Evolutionary conservation across 768 basidiomycete genomes (phyloP).

Genomic region (Termitomyces sp.): DNA sequence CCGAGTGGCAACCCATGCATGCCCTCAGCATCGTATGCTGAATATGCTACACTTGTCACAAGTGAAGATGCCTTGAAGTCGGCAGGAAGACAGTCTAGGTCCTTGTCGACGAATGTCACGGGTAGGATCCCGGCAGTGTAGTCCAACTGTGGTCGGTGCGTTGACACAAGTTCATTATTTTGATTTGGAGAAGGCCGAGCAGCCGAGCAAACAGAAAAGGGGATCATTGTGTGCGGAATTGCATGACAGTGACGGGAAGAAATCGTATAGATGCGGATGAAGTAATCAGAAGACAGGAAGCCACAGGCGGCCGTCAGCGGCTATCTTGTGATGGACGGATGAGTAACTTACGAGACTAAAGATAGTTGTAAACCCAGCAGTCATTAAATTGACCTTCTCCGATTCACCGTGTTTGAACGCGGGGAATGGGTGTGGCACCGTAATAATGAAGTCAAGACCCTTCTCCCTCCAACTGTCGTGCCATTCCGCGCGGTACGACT

Average conservation of each 20-base stretch:
- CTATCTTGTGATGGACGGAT: constrained; percentile 3
- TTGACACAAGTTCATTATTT: background rate
- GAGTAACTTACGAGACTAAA: constrained; percentile 51
- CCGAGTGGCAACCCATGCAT: constrained; percentile 69
- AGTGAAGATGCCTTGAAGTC: constrained; percentile 25
- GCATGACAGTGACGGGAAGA: background rate
- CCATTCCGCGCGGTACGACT: constrained; percentile 39
- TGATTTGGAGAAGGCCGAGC: background rate
- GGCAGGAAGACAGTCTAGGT: constrained; percentile 27
- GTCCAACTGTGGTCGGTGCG: constrained; percentile 34
- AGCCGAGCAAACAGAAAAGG: background rate
- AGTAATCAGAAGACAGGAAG: background rate
- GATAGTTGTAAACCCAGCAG: constrained; percentile 58
- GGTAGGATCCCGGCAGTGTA: constrained; percentile 57
- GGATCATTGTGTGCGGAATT: background rate
- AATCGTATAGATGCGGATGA: background rate
- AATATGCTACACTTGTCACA: constrained; percentile 23
- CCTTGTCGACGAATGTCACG: constrained; percentile 44
- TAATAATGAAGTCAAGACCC: constrained; percentile 59
- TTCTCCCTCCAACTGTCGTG: constrained; percentile 39
- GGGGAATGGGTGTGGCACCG: constrained; percentile 56
- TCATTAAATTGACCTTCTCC: constrained; percentile 48
- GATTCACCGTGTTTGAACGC: constrained; percentile 50
- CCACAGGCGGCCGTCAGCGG: constrained; percentile 6
- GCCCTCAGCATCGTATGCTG: constrained; percentile 50